Percentiles rank a stretch among this genome's conserved stretches.
Conservation (phyloP, 768 basidiomycete genomes). For the Tephrocybe sp. region DNA sequence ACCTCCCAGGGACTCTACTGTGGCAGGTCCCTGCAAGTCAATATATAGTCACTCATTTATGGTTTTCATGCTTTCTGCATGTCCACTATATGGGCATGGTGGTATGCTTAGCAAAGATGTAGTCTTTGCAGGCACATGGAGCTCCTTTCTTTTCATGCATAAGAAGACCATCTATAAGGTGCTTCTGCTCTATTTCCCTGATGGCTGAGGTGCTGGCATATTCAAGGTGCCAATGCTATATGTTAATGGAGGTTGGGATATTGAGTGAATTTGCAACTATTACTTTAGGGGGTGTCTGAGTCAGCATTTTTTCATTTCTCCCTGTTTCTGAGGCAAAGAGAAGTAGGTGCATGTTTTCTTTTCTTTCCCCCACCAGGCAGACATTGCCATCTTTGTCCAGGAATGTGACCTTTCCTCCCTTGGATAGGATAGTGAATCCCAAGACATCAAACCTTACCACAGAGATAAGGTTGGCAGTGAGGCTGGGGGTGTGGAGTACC, state of each 20-base stretch:
- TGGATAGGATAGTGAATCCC: neutral
- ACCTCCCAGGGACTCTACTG: too few species aligned
- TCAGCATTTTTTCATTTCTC: too few species aligned
- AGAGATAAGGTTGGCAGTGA: slow-evolving; percentile 2
- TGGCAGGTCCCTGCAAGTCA: too few species aligned
- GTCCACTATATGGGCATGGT: slow-evolving; percentile 20
- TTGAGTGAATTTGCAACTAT: too few species aligned
- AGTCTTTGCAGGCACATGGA: slow-evolving; percentile 22
- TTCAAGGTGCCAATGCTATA: too few species aligned
- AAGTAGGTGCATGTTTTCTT: too few species aligned
- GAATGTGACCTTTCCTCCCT: neutral
- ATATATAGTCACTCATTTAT: neutral
- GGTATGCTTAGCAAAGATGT: slow-evolving; percentile 24
- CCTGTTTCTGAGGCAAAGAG: too few species aligned
- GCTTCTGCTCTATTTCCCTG: neutral
- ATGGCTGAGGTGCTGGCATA: slow-evolving; percentile 13
- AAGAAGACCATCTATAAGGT: neutral
- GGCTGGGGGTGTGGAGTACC: neutral
- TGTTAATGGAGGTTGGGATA: too few species aligned
- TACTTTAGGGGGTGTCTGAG: too few species aligned
- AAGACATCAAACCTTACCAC: neutral
- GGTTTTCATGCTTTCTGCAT: too few species aligned
- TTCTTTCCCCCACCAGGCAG: too few species aligned
- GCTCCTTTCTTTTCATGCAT: too few species aligned
- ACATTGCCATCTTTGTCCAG: neutral